These are phyloP conservation scores for Chrysanthemum lavandulifolium DNA, from an alignment of 129 eudicot species.

Conservation along the genomic window DNA sequence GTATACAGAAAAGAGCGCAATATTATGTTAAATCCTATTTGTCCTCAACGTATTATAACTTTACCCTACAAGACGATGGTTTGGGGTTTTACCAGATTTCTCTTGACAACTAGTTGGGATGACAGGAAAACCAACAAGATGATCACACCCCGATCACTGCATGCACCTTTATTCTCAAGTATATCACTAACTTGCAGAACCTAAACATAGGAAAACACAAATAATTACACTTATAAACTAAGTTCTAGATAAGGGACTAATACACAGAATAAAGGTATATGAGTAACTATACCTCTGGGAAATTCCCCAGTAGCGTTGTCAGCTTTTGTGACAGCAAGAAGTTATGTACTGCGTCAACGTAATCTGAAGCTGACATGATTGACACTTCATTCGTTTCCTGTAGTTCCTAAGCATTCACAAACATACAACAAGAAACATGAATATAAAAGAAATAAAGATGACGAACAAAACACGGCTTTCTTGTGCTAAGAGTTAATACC, in stretches of 20 bases:
- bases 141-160: slow-evolving; percentile 72
- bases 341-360: slow-evolving; percentile 94
- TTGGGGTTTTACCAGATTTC: slow-evolving; percentile 53
- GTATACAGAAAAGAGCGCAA: slow-evolving; percentile 12
- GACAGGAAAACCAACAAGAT: slow-evolving; percentile 84
- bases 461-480: background rate
- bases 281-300: slow-evolving; percentile 78
- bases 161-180: slow-evolving; percentile 85
- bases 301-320: slow-evolving; percentile 78
- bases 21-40: slow-evolving; percentile 1
- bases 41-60: slow-evolving; percentile 7
- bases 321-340: slow-evolving; percentile 82
- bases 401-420: slow-evolving; percentile 39
- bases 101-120: slow-evolving; percentile 69
- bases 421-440: background rate
- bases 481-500: slow-evolving; percentile 34
- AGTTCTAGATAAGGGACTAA: background rate
- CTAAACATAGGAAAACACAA: slow-evolving; percentile 30
- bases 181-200: slow-evolving; percentile 91
- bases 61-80: background rate
- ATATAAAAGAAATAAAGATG: slow-evolving; percentile 4
- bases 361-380: slow-evolving; percentile 70
- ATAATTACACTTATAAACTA: background rate
- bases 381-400: slow-evolving; percentile 49
- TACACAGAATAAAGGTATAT: background rate